Percentiles rank a stretch among this genome's conserved stretches.
Evolutionary conservation across 2,329 filamentous ascomycete species (phyloP).

Genomic region (Colletotrichum magnum): DNA sequence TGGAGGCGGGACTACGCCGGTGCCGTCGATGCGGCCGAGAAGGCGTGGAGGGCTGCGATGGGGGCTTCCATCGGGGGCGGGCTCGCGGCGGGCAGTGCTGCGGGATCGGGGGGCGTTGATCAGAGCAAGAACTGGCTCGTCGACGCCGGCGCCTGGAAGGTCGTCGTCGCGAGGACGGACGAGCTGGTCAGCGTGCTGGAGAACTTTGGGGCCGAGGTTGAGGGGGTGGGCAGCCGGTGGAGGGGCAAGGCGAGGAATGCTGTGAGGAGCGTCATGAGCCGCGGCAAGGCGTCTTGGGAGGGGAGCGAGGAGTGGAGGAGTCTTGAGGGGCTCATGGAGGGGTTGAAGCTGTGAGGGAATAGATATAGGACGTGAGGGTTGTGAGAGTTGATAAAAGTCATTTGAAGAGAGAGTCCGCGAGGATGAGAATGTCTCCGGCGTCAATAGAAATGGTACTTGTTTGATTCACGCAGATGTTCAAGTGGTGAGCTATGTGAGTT

Average conservation of each 20-base stretch:
- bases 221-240: constrained; percentile 84
- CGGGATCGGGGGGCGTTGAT: constrained; percentile 38
- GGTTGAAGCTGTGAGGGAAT: constrained; percentile 56
- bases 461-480: no score
- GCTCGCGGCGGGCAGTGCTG: constrained; percentile 21
- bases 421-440: no score
- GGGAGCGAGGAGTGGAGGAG: constrained; percentile 77
- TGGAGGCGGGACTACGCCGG: constrained; percentile 80
- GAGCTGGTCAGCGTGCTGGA: constrained; percentile 87
- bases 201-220: constrained; percentile 77
- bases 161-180: constrained; percentile 83
- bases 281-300: constrained; percentile 87
- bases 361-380: no score
- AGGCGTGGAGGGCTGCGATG: constrained; percentile 83
- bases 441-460: no score
- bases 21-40: constrained; percentile 88
- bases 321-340: constrained; percentile 70
- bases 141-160: constrained; percentile 76
- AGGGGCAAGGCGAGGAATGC: constrained; percentile 90
- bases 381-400: no score
- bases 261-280: constrained; percentile 85
- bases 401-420: no score
- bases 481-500: no score
- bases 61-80: constrained; percentile 39
- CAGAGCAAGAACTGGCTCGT: constrained; percentile 63